Evolutionary conservation across 768 basidiomycete genomes (phyloP).

Genomic region (Hygrocybe coccinea): DNA sequence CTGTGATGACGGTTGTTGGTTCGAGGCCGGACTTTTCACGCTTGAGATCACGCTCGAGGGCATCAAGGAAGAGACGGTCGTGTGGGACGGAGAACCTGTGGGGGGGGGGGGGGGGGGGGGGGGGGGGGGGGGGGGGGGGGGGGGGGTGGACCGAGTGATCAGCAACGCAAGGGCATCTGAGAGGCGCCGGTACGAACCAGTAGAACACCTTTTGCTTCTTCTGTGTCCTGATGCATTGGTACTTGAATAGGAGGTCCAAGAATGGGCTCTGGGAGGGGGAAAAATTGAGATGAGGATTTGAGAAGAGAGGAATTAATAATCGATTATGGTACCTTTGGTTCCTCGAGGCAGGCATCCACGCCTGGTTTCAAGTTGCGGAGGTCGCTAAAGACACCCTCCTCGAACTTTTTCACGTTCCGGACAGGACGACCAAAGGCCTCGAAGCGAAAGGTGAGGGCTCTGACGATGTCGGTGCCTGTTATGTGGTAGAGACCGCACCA

Average conservation of each 20-base stretch:
- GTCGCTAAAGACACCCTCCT: slow-evolving; percentile 94
- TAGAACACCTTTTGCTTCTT: slow-evolving; percentile 99
- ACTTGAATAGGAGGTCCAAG: slow-evolving; percentile 90
- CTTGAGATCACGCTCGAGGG: slow-evolving; percentile 92
- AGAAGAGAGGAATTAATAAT: not conserved
- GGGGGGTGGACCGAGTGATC: not conserved
- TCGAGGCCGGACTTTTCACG: slow-evolving; percentile 88
- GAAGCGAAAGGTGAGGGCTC: slow-evolving; percentile 84
- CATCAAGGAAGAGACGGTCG: slow-evolving; percentile 94
- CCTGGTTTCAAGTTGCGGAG: slow-evolving; percentile 92
- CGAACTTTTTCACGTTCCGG: slow-evolving; percentile 89
- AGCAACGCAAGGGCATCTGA: no score
- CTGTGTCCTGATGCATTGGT: slow-evolving; percentile 94
- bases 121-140: no score
- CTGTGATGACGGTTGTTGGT: slow-evolving; percentile 65
- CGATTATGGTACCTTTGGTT: slow-evolving; percentile 78
- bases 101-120: no score
- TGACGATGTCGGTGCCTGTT: slow-evolving; percentile 94
- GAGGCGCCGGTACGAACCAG: slow-evolving; percentile 44
- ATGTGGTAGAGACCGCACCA: slow-evolving; percentile 93
- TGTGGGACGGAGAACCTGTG: slow-evolving; percentile 98
- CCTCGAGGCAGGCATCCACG: slow-evolving; percentile 85
- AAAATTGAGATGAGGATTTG: slow-evolving; percentile 28
- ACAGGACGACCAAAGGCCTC: slow-evolving; percentile 86
- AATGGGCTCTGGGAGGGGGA: slow-evolving; percentile 77